phyloP scores from a whole-genome alignment of 495 filamentous ascomycete species.

The Pseudoneurospora amorphoporcata region DNA sequence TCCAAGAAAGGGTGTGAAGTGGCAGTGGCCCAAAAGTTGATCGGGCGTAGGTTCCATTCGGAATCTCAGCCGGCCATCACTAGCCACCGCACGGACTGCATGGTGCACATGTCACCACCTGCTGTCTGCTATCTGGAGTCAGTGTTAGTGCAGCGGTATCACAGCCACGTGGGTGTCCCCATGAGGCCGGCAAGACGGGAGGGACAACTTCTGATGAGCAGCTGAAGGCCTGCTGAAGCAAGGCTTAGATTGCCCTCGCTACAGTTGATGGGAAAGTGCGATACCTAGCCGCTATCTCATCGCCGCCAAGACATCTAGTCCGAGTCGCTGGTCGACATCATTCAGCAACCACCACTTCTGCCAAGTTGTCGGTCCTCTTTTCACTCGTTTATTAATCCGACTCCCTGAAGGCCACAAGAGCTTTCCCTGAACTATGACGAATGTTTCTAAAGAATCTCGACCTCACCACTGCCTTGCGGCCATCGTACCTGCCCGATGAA shows the following conservation, averaged over 20 bases:
- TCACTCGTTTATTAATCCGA: not conserved
- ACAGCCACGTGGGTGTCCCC: not conserved
- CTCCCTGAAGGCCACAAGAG: conserved; percentile 9
- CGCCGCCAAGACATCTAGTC: not conserved
- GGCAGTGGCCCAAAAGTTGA: not conserved
- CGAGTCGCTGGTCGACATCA: not conserved
- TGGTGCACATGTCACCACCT: not conserved
- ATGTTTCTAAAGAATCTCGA: conserved; percentile 95
- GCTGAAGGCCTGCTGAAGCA: not conserved
- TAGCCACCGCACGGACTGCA: not conserved
- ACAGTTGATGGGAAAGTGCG: not conserved
- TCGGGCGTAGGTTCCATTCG: not conserved
- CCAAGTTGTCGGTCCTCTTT: not conserved
- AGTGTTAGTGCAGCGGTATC: not conserved
- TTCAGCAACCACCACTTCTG: not conserved
- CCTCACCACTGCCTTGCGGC: conserved; percentile 89
- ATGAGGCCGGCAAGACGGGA: not conserved
- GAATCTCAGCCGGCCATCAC: not conserved
- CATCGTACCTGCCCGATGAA: conserved; percentile 82
- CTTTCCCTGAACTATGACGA: conserved; percentile 44
- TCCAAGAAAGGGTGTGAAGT: not conserved
- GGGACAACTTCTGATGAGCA: not conserved
- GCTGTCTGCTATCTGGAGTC: not conserved
- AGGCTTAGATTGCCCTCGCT: not conserved
- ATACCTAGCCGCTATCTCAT: not conserved